A percentile compares a stretch with the other conserved stretches of the same genome.
Evolutionary conservation across 2,329 filamentous ascomycete genomes (phyloP).

Genomic region (Apiospora marii): DNA sequence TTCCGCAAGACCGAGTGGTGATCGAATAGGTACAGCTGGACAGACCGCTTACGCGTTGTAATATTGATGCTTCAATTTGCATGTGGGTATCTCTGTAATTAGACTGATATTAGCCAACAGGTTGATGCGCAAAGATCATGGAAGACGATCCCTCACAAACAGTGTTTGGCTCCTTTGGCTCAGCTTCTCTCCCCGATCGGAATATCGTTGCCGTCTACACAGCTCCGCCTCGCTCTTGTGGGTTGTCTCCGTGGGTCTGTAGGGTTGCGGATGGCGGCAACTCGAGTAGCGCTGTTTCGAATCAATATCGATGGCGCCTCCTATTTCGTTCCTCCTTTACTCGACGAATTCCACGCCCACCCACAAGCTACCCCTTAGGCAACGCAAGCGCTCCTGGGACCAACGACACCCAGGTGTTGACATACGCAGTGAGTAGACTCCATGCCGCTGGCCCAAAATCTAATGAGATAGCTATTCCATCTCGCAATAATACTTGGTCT

Average conservation of each 20-base stretch:
- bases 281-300: not conserved
- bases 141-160: conserved; percentile 4
- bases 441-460: not conserved
- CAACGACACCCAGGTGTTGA: not conserved
- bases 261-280: not conserved
- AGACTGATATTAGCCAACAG: conserved; percentile 17
- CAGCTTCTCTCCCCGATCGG: not conserved
- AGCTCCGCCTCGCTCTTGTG: conserved; percentile 3
- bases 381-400: not conserved
- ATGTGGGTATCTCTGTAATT: conserved; percentile 21
- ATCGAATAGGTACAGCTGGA: not conserved
- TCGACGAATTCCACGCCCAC: not conserved
- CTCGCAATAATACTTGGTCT: not conserved
- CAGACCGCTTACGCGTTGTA: conserved; percentile 5
- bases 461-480: not conserved
- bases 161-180: conserved; percentile 13
- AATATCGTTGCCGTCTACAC: not conserved
- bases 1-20: not conserved
- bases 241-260: not conserved
- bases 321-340: not conserved
- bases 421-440: not conserved
- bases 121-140: conserved; percentile 8
- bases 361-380: not conserved
- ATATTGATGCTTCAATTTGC: conserved; percentile 19
- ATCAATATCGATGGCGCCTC: not conserved